phyloP scores from a whole-genome alignment of 768 basidiomycete species.

The Psilocybe cubensis region DNA sequence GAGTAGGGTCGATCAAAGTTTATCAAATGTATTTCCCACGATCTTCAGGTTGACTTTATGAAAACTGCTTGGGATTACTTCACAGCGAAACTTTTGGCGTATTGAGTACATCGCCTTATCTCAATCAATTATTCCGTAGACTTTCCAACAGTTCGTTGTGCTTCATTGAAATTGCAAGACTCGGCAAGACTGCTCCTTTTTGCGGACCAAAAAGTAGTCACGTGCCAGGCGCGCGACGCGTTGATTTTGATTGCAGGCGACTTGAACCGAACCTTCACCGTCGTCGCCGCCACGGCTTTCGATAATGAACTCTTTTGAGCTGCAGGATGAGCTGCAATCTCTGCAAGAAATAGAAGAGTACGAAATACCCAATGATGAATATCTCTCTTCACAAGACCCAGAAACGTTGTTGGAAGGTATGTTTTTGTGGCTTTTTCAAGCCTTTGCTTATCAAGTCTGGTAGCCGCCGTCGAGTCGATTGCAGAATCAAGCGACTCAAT shows the following conservation, averaged over 20 bases:
- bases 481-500: constrained; percentile 79
- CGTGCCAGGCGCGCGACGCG: constrained; percentile 12
- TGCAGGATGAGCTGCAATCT: constrained; percentile 76
- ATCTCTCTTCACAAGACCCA: constrained; percentile 59
- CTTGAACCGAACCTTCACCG: background rate
- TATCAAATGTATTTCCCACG: too few relatives aligned
- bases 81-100: too few relatives aligned
- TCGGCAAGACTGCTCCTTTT: background rate
- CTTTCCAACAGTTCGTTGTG: too few relatives aligned
- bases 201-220: constrained; percentile 3
- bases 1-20: too few relatives aligned
- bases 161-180: too few relatives aligned
- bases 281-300: background rate
- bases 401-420: constrained; percentile 62
- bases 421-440: constrained; percentile 17
- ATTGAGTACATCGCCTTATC: too few relatives aligned
- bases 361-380: constrained; percentile 69
- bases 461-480: constrained; percentile 82
- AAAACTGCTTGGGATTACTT: too few relatives aligned
- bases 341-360: constrained; percentile 65
- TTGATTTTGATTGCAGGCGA: constrained; percentile 3
- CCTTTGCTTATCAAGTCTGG: constrained; percentile 9
- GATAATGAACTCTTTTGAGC: constrained; percentile 53
- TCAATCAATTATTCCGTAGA: too few relatives aligned
- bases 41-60: too few relatives aligned